phyloP scores from a whole-genome alignment of 805 yeast genomes.

The Ascoidea rubescens region DNA sequence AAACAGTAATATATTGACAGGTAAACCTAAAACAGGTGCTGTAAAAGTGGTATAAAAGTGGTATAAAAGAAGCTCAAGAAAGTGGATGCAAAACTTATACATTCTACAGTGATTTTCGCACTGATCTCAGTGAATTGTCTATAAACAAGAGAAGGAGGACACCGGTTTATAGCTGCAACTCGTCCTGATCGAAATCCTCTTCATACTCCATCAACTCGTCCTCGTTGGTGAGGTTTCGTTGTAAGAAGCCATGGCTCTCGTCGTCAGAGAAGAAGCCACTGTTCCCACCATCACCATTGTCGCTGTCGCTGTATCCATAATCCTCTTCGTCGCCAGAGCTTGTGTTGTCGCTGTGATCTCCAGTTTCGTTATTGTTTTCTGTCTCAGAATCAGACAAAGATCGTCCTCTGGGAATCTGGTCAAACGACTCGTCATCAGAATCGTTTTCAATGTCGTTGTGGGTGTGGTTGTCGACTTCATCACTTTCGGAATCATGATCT shows the following conservation, averaged over 20 bases:
- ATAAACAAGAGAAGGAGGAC: too few species aligned
- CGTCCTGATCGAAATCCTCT: constrained; percentile 27
- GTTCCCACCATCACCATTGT: constrained; percentile 11
- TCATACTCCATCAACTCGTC: constrained; percentile 19
- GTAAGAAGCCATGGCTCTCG: too few species aligned
- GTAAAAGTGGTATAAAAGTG: too few species aligned
- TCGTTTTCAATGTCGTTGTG: constrained; percentile 5
- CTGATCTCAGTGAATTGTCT: too few species aligned
- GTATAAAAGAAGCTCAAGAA: too few species aligned
- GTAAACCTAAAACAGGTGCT: too few species aligned
- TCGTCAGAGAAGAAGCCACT: too few species aligned
- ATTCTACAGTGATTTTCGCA: too few species aligned
- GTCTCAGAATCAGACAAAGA: neutral
- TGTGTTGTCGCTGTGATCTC: constrained; percentile 19
- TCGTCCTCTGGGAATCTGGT: neutral
- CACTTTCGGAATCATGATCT: constrained; percentile 3
- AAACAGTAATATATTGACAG: too few species aligned
- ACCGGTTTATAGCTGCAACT: neutral
- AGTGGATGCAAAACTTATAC: too few species aligned
- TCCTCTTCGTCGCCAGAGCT: constrained; percentile 21
- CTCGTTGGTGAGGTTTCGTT: too few species aligned
- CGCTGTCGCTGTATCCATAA: constrained; percentile 21
- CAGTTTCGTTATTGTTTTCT: constrained; percentile 22
- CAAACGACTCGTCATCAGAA: neutral
- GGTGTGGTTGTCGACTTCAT: constrained; percentile 12